phyloP scores from a whole-genome alignment of 805 yeast genomes.

The Wickerhamomyces queroliae region DNA sequence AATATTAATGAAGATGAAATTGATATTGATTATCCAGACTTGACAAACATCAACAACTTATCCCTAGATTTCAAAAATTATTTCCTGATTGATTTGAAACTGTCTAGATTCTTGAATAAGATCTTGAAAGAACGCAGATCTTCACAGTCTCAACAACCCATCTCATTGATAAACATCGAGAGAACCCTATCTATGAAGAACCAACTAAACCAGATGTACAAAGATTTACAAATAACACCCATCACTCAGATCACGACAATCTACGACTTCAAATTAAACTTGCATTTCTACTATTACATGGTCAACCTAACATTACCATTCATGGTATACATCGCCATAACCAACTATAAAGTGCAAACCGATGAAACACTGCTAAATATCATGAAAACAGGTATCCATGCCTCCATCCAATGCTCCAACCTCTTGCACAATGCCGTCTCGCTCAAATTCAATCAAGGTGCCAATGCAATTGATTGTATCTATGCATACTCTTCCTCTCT shows the following conservation, averaged over 20 bases:
- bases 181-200: slow-evolving; percentile 31
- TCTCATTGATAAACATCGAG: slow-evolving; percentile 34
- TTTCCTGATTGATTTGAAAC: slow-evolving; percentile 27
- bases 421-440: slow-evolving; percentile 27
- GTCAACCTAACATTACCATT: slow-evolving; percentile 38
- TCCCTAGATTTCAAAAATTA: slow-evolving; percentile 25
- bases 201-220: slow-evolving; percentile 29
- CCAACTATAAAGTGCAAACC: slow-evolving; percentile 27
- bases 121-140: slow-evolving; percentile 34
- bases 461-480: slow-evolving; percentile 38
- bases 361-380: slow-evolving; percentile 38
- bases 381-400: slow-evolving; percentile 33
- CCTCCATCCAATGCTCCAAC: slow-evolving; percentile 34
- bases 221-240: slow-evolving; percentile 26
- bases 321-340: slow-evolving; percentile 32
- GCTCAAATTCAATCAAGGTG: slow-evolving; percentile 32
- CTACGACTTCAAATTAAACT: slow-evolving; percentile 35
- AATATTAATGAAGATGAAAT: slow-evolving; percentile 39
- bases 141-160: slow-evolving; percentile 30
- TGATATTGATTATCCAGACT: slow-evolving; percentile 33
- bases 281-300: slow-evolving; percentile 35
- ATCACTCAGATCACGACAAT: slow-evolving; percentile 20
- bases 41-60: slow-evolving; percentile 8
- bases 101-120: slow-evolving; percentile 33
- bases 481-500: slow-evolving; percentile 37